A percentile compares a stretch with the other conserved stretches of the same genome.
Conservation (phyloP, 2,329 filamentous ascomycete species). For the Phialophora expanda region DNA sequence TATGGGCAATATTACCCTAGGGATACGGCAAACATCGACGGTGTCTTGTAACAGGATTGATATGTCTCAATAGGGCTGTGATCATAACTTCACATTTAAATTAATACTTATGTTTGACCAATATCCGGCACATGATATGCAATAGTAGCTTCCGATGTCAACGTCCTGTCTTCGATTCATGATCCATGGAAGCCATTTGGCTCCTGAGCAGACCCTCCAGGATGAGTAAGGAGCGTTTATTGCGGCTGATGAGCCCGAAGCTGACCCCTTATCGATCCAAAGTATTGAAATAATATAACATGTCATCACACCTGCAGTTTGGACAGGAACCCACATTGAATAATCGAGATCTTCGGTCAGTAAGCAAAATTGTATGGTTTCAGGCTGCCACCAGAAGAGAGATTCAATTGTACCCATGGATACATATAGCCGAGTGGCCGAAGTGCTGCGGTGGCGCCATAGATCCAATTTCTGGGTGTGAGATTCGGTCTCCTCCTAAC, state of each 20-base stretch:
- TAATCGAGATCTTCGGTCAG: not conserved
- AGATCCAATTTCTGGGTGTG: not conserved
- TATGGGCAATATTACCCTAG: not conserved
- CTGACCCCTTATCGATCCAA: not conserved
- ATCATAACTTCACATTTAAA: not conserved
- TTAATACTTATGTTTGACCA: not conserved
- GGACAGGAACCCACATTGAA: not conserved
- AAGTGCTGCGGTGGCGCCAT: not conserved
- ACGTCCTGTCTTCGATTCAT: not conserved
- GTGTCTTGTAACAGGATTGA: not conserved
- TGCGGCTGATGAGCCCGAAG: not conserved
- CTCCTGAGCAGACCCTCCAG: not conserved
- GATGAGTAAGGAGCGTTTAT: not conserved
- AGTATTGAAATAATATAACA: not conserved
- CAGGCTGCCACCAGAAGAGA: not conserved
- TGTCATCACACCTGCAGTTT: not conserved
- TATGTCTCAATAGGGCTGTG: not conserved
- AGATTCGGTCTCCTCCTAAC: not conserved
- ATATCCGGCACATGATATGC: not conserved
- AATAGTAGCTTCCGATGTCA: not conserved
- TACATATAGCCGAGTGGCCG: not conserved
- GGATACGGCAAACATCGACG: not conserved
- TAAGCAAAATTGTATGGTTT: not conserved
- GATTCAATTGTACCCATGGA: not conserved
- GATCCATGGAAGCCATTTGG: not conserved